A percentile compares a stretch with the other conserved stretches of the same genome.
Evolutionary conservation across 768 basidiomycete genomes (phyloP).

Genomic region (Podaxis sp.): DNA sequence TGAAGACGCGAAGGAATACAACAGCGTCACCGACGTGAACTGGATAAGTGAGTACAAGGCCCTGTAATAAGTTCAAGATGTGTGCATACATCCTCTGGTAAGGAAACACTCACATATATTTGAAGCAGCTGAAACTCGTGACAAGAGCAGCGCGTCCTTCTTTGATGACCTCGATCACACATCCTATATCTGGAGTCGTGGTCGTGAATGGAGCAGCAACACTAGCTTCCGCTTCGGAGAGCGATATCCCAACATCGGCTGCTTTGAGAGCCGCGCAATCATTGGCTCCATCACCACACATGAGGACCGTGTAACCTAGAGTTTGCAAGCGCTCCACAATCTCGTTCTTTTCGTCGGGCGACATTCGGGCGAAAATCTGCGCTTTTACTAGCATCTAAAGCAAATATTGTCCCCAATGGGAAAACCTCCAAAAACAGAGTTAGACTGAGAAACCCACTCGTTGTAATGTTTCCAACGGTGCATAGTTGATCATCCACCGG

Average conservation of each 20-base stretch:
- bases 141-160: conserved; percentile 95
- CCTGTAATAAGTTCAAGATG: conserved; percentile 47
- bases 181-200: conserved; percentile 90
- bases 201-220: conserved; percentile 98
- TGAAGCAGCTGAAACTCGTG: conserved; percentile 99
- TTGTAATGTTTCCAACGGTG: conserved; percentile 90
- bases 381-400: conserved; percentile 94
- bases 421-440: neutral
- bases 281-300: conserved; percentile 99
- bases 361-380: conserved; percentile 98
- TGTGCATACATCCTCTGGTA: neutral
- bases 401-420: neutral
- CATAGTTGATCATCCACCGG: conserved; percentile 97
- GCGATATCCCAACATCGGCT: conserved; percentile 94
- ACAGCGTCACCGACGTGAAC: conserved; percentile 94
- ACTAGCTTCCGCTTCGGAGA: conserved; percentile 97
- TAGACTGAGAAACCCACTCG: conserved; percentile 53
- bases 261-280: conserved; percentile 98
- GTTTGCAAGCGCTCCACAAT: conserved; percentile 91
- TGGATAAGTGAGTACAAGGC: conserved; percentile 98
- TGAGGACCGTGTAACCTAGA: conserved; percentile 93
- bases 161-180: conserved; percentile 94
- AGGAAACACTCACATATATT: conserved; percentile 84
- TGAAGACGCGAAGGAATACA: conserved; percentile 96
- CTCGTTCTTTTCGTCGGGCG: conserved; percentile 99